Conservation (phyloP, 2,329 filamentous ascomycete genomes). For the Alternaria sp. region DNA sequence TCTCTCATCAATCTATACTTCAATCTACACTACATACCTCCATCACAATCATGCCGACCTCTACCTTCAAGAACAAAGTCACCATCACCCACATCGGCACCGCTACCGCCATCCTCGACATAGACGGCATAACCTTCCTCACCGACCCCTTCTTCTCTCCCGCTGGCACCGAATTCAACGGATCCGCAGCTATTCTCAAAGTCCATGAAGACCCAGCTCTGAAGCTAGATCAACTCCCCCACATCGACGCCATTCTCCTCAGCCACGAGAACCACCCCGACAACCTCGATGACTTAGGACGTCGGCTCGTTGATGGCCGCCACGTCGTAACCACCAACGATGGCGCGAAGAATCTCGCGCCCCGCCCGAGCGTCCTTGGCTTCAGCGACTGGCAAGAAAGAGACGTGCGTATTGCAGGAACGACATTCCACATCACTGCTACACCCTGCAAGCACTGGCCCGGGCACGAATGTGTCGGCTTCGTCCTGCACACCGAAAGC, state of each 20-base stretch:
- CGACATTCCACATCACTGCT: slow-evolving; percentile 49
- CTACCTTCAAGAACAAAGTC: slow-evolving; percentile 26
- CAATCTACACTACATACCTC: accelerated
- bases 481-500: slow-evolving; percentile 46
- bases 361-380: slow-evolving; percentile 50
- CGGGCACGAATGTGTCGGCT: slow-evolving; percentile 55
- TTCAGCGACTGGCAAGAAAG: slow-evolving; percentile 37
- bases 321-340: slow-evolving; percentile 56
- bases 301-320: slow-evolving; percentile 55
- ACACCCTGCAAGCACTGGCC: slow-evolving; percentile 56
- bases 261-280: slow-evolving; percentile 60
- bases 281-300: slow-evolving; percentile 57
- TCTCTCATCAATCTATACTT: too few relatives aligned
- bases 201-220: slow-evolving; percentile 41
- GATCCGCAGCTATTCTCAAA: background rate
- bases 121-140: slow-evolving; percentile 27
- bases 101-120: slow-evolving; percentile 56
- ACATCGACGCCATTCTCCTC: slow-evolving; percentile 57
- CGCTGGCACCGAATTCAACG: slow-evolving; percentile 9
- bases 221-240: slow-evolving; percentile 48
- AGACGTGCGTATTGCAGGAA: slow-evolving; percentile 22
- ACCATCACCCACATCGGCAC: slow-evolving; percentile 57
- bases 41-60: background rate
- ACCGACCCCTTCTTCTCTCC: slow-evolving; percentile 37
- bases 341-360: slow-evolving; percentile 53